Evolutionary conservation across 140 eudicot genomes (phyloP).

Genomic region (Stevia rebaudiana): DNA sequence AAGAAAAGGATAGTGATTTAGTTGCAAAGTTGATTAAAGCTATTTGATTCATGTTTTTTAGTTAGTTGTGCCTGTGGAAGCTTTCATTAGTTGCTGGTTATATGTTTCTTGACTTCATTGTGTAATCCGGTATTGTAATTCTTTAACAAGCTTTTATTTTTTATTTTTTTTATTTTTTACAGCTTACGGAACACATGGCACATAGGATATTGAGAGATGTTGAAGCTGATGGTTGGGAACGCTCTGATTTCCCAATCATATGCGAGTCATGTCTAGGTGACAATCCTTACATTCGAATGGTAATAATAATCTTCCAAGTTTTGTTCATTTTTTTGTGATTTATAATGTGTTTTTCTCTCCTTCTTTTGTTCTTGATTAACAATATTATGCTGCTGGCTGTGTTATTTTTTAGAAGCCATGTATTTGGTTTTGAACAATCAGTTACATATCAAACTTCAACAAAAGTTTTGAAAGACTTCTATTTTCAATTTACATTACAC

Average conservation of each 20-base stretch:
- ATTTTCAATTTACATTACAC: background rate
- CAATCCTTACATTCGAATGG: slow-evolving; percentile 85
- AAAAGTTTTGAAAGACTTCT: background rate
- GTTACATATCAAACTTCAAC: background rate
- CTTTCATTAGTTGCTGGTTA: background rate
- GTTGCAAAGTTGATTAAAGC: background rate
- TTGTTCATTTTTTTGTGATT: background rate
- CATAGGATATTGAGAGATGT: slow-evolving; percentile 70
- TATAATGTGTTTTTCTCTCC: background rate
- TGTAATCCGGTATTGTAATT: background rate
- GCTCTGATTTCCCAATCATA: slow-evolving; percentile 75
- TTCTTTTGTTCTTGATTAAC: background rate
- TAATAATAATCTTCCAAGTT: slow-evolving; percentile 46
- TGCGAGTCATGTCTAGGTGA: slow-evolving; percentile 91
- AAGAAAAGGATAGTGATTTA: background rate
- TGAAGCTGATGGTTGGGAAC: slow-evolving; percentile 93
- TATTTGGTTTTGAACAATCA: background rate
- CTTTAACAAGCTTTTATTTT: slow-evolving; percentile 2
- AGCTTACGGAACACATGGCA: slow-evolving; percentile 47
- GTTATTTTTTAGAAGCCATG: background rate
- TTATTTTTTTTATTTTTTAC: background rate
- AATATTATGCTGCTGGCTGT: background rate
- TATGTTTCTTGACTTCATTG: background rate
- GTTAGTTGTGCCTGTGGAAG: background rate
- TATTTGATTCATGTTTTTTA: background rate